phyloP scores from a whole-genome alignment of 441 rosid genomes.

The Aleurites moluccanus region DNA sequence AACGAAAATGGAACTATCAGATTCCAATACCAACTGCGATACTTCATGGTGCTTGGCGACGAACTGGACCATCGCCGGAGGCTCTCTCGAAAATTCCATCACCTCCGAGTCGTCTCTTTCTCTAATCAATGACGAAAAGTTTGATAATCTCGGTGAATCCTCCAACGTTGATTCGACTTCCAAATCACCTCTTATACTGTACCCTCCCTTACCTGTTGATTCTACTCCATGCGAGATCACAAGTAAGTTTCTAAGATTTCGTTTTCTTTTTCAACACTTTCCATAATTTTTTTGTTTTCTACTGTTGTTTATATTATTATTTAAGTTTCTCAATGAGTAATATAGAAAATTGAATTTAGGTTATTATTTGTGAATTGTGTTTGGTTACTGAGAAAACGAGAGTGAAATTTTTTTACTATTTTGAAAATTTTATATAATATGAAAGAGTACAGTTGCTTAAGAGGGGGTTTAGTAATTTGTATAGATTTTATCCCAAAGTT shows the following conservation, averaged over 20 bases:
- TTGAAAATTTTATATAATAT: not conserved
- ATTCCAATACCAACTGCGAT: slow-evolving; percentile 18
- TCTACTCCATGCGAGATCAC: slow-evolving; percentile 73
- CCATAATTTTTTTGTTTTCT: not conserved
- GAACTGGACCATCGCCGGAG: slow-evolving; percentile 59
- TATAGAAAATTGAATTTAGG: not conserved
- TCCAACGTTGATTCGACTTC: slow-evolving; percentile 25
- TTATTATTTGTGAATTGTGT: not conserved
- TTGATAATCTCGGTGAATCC: slow-evolving; percentile 28
- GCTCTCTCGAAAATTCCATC: slow-evolving; percentile 46
- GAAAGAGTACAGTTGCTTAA: not conserved
- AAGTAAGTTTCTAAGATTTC: slow-evolving; percentile 29
- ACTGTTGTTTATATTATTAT: too few relatives aligned
- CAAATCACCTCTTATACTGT: slow-evolving; percentile 50
- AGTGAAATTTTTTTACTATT: too few relatives aligned
- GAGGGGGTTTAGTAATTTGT: not conserved
- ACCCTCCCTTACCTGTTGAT: slow-evolving; percentile 42
- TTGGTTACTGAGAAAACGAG: not conserved
- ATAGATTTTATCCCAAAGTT: not conserved
- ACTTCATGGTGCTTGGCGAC: slow-evolving; percentile 34
- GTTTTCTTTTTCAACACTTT: not conserved
- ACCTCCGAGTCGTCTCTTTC: slow-evolving; percentile 60
- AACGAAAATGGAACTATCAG: slow-evolving; percentile 17
- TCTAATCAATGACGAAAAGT: slow-evolving; percentile 19
- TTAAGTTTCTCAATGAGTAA: not conserved